Evolutionary conservation across 768 basidiomycete species (phyloP), one percentile per base, ranked within the genome.

Genomic region (Lactarius hatsudake): DNA sequence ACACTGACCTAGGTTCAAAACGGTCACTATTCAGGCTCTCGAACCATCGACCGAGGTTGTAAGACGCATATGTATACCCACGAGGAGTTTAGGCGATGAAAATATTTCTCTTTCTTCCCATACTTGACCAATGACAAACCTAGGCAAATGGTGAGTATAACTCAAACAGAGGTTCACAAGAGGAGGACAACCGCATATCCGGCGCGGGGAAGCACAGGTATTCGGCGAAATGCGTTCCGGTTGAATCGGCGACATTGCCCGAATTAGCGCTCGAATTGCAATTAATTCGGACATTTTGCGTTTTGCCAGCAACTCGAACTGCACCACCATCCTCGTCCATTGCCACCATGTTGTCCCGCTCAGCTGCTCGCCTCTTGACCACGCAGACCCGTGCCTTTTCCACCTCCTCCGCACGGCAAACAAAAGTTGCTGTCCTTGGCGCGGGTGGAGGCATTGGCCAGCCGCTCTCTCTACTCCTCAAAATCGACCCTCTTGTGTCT

Each of bases 361-460:
- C 85, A 63, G 85, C 86, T 73, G 75, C 81, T 75, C 88, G 88
- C 72, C 74, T 83, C 53, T 75, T 90, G 73, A 75, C 83, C 63
- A 74, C 80, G 57, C 83, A 83, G 43, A 76, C 86, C 68, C 87
- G 90, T 74, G 79, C 84, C 62, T 94, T 94, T 82, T 93, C 91
- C 57, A 87, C 91, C 32, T 88, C 89, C 28, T 81, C 85, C 30
- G 75, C 87, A 55, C 85, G 87, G 74, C 84, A 83, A 70, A 89
- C 88, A 72, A 96, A 95, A 82, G 96, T 97, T 77, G 91, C 92
- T 60, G 96, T 99, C 68, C 92, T 97, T 77, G 96, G 96, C 74
- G 97, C 97, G 69, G 96, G 94, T 74, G 96, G 96, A 84, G 96
- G 96, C 79, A 98, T 98, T 78, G 96, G 96, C 77, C 96, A 98